phyloP scores from a whole-genome alignment of 176 grass and related monocot genomes.

The Musa itinerans region DNA sequence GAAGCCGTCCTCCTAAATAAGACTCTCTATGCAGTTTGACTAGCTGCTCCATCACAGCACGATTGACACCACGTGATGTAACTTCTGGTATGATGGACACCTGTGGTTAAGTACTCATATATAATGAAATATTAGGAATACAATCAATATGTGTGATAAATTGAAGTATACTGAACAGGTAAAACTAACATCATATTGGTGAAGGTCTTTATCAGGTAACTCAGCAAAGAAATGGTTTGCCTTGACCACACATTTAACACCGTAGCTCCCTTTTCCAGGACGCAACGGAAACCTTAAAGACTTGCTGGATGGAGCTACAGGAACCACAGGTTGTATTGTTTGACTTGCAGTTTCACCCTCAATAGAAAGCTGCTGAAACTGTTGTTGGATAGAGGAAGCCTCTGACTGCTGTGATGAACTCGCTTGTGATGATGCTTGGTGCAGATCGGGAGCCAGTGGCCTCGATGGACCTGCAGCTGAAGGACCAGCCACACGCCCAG shows the following conservation, averaged over 20 bases:
- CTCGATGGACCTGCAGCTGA: conserved; percentile 20
- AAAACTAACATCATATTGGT: conserved; percentile 84
- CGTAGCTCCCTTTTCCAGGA: conserved; percentile 63
- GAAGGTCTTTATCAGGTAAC: conserved; percentile 72
- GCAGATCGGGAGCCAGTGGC: conserved; percentile 85
- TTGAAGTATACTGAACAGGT: neutral
- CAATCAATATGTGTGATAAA: neutral
- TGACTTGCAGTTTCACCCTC: conserved; percentile 25
- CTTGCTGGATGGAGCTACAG: conserved; percentile 27
- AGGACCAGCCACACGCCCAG: conserved; percentile 25
- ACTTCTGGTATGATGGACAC: conserved; percentile 63
- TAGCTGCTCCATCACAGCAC: conserved; percentile 59
- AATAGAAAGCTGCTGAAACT: conserved; percentile 40
- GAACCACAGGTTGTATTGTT: conserved; percentile 24
- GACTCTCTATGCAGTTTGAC: conserved; percentile 54
- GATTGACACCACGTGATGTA: conserved; percentile 40
- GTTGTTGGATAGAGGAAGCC: conserved; percentile 15
- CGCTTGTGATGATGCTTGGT: conserved; percentile 55
- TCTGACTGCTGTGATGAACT: conserved; percentile 24
- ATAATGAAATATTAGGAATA: neutral
- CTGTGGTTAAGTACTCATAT: conserved; percentile 16
- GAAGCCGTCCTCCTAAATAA: conserved; percentile 69
- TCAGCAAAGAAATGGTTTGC: conserved; percentile 94
- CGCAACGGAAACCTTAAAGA: conserved; percentile 59
- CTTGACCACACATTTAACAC: conserved; percentile 62